phyloP scores from a whole-genome alignment of 768 basidiomycete species.

The Leccinum barrowsii region DNA sequence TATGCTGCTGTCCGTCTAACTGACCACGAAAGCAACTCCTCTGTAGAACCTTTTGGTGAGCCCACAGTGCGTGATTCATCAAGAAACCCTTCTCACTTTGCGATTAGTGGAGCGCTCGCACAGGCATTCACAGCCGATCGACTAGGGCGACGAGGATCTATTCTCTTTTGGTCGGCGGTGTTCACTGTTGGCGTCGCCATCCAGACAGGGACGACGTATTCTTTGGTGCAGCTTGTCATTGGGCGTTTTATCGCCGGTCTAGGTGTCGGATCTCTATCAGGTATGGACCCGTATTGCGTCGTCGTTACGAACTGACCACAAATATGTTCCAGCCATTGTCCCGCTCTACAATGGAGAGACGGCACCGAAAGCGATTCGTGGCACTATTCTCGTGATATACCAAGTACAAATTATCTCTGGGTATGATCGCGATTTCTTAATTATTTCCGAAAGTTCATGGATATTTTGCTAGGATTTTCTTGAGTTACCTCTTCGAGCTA shows the following conservation, averaged over 20 bases:
- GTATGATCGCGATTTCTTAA: conserved; percentile 32
- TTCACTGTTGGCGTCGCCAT: conserved; percentile 69
- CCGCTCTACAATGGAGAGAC: conserved; percentile 79
- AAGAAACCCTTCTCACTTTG: conserved; percentile 1
- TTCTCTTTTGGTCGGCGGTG: conserved; percentile 71
- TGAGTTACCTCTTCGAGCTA: conserved; percentile 69
- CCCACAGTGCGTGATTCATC: not conserved
- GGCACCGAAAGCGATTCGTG: conserved; percentile 70
- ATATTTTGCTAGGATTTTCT: conserved; percentile 49
- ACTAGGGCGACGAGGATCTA: conserved; percentile 68
- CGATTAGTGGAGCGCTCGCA: conserved; percentile 52
- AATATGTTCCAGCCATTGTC: conserved; percentile 41
- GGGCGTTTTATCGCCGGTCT: conserved; percentile 76
- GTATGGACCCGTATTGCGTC: conserved; percentile 31
- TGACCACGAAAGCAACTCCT: not conserved
- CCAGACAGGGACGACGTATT: conserved; percentile 61
- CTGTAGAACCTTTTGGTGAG: conserved; percentile 51
- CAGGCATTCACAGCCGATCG: conserved; percentile 76
- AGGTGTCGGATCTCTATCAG: conserved; percentile 72
- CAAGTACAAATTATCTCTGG: conserved; percentile 75
- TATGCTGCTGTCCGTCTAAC: not conserved
- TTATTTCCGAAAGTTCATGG: not conserved
- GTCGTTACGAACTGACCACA: not conserved
- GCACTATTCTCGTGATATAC: conserved; percentile 68
- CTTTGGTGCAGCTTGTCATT: conserved; percentile 62